Evolutionary conservation across 169 alveolate genomes (phyloP).

Genomic region (Plasmodium vivax): DNA sequence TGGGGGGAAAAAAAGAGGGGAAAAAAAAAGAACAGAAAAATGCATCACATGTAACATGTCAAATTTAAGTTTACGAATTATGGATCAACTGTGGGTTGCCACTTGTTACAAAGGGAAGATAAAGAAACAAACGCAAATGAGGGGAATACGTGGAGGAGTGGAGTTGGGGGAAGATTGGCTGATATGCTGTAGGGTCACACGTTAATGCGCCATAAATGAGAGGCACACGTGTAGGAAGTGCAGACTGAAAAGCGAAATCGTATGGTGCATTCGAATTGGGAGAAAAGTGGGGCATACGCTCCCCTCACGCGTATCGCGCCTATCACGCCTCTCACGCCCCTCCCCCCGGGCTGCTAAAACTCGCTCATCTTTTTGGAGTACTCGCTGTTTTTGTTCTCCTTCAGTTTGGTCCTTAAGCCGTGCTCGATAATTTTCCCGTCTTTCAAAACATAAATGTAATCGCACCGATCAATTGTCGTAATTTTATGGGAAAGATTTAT

Average conservation of each 20-base stretch:
- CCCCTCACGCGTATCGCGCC: background rate
- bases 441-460: conserved; percentile 71
- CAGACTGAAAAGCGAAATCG: background rate
- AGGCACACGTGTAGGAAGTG: background rate
- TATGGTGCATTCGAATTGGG: background rate
- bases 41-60: background rate
- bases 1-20: background rate
- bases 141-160: background rate
- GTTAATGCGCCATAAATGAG: background rate
- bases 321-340: background rate
- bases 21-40: background rate
- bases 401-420: conserved; percentile 65
- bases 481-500: conserved; percentile 82
- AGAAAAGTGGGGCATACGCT: background rate
- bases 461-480: conserved; percentile 77
- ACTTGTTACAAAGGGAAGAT: background rate
- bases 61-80: background rate
- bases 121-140: background rate
- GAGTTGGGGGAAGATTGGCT: background rate
- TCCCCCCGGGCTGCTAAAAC: background rate
- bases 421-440: conserved; percentile 78
- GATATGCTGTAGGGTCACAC: background rate
- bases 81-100: background rate
- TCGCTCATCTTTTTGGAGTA: conserved; percentile 63
- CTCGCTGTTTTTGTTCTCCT: conserved; percentile 45